Conservation (phyloP, 2,329 filamentous ascomycete species). For the Beauveria brongniartii region DNA sequence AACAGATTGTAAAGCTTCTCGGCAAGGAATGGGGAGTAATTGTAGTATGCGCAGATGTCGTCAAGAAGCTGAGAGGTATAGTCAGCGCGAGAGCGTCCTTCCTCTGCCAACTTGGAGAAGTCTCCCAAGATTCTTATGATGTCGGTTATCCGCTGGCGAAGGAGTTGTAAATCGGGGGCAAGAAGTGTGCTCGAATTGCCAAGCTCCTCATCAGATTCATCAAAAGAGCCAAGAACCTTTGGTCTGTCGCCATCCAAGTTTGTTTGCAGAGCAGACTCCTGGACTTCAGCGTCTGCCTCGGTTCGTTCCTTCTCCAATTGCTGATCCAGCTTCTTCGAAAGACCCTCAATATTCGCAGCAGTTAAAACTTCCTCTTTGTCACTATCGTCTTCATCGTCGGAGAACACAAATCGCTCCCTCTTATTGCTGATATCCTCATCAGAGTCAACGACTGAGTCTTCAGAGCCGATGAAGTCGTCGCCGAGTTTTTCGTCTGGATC, state of each 20-base stretch:
- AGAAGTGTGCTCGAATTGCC: slow-evolving; percentile 55
- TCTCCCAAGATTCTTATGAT: slow-evolving; percentile 87
- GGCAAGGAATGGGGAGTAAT: slow-evolving; percentile 89
- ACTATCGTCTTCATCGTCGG: slow-evolving; percentile 85
- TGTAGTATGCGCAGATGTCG: slow-evolving; percentile 94
- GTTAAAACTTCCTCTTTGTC: slow-evolving; percentile 86
- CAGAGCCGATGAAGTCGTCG: slow-evolving; percentile 53
- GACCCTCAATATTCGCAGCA: slow-evolving; percentile 89
- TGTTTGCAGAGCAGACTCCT: slow-evolving; percentile 80
- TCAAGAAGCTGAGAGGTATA: slow-evolving; percentile 81
- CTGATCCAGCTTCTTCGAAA: slow-evolving; percentile 77
- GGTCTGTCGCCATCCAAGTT: slow-evolving; percentile 79
- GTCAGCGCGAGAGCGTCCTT: slow-evolving; percentile 74
- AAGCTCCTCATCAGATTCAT: slow-evolving; percentile 52
- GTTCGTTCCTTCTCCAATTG: slow-evolving; percentile 70
- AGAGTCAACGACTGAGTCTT: slow-evolving; percentile 61
- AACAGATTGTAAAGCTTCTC: slow-evolving; percentile 94
- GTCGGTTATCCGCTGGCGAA: slow-evolving; percentile 85
- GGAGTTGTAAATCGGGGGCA: slow-evolving; percentile 81
- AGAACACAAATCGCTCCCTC: slow-evolving; percentile 67
- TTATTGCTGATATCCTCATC: slow-evolving; percentile 51
- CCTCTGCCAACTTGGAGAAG: slow-evolving; percentile 72
- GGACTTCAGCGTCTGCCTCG: slow-evolving; percentile 76
- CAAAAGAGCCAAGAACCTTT: slow-evolving; percentile 55
- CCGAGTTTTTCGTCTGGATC: slow-evolving; percentile 37